phyloP scores from a whole-genome alignment of 768 basidiomycete species.

The Pulveroboletus sp. region DNA sequence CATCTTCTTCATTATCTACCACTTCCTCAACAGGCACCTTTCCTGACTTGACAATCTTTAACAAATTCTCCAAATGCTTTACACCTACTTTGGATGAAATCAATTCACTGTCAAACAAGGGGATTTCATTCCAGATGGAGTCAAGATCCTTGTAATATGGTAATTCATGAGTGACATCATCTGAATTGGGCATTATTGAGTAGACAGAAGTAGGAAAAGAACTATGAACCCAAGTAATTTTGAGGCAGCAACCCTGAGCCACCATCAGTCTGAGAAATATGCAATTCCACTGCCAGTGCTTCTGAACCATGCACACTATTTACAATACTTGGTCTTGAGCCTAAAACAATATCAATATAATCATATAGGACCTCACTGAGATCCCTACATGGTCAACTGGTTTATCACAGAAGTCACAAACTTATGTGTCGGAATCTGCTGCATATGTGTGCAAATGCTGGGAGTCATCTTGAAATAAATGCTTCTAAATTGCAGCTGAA shows the following conservation, averaged over 20 bases:
- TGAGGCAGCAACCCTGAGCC: background rate
- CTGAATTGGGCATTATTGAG: background rate
- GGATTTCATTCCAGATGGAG: conserved; percentile 3
- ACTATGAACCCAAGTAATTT: background rate
- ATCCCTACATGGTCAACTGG: background rate
- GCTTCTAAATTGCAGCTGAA: background rate
- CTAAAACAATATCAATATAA: background rate
- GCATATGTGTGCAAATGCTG: background rate
- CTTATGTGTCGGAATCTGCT: background rate
- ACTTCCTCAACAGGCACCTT: too few species aligned
- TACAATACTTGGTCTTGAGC: background rate
- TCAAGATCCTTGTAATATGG: conserved; percentile 9
- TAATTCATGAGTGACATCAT: background rate
- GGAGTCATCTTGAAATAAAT: background rate
- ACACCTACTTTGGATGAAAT: background rate
- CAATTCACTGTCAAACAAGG: background rate
- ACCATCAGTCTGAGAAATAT: background rate
- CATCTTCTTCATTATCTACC: too few species aligned
- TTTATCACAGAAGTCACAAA: background rate
- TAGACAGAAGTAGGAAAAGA: too few species aligned
- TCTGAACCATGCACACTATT: background rate
- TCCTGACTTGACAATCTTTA: background rate
- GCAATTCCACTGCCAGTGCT: background rate
- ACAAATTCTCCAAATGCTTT: background rate
- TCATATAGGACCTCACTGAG: background rate